Percentiles rank a stretch among this genome's conserved stretches.
Conservation (phyloP, 2,329 filamentous ascomycete genomes). For the Emmonsiellopsis sp. region DNA sequence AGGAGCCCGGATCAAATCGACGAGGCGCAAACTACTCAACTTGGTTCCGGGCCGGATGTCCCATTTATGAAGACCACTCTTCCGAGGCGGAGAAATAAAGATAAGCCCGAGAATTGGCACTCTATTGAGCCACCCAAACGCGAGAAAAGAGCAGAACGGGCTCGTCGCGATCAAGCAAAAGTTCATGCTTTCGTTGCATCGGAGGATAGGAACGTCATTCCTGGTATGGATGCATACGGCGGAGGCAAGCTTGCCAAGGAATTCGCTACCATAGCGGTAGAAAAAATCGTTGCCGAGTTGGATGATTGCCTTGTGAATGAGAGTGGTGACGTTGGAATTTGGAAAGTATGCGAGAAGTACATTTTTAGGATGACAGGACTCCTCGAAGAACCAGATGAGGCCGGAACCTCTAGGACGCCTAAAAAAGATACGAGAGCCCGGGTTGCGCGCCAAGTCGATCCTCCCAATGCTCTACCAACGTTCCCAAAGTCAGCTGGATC, state of each 20-base stretch:
- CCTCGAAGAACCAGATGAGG: slow-evolving; percentile 15
- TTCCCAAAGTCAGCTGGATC: not conserved
- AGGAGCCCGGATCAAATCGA: too few relatives aligned
- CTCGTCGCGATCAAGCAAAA: slow-evolving; percentile 1
- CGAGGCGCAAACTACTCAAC: too few relatives aligned
- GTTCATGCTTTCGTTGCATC: not conserved
- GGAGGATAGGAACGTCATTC: not conserved
- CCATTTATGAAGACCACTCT: not conserved
- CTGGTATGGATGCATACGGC: not conserved
- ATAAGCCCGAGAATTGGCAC: not conserved
- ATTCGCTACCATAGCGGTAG: slow-evolving; percentile 22
- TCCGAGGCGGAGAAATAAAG: not conserved
- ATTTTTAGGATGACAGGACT: slow-evolving; percentile 31
- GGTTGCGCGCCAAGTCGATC: too few relatives aligned
- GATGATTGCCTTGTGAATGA: slow-evolving; percentile 19
- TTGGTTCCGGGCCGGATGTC: not conserved
- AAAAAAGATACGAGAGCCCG: not conserved
- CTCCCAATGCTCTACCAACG: not conserved
- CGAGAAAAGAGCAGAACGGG: not conserved
- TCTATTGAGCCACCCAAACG: not conserved
- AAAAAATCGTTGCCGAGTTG: slow-evolving; percentile 24
- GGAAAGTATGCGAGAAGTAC: slow-evolving; percentile 30
- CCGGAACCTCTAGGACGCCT: not conserved
- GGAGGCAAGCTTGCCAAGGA: slow-evolving; percentile 7
- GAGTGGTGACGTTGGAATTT: slow-evolving; percentile 28